A percentile compares a stretch with the other conserved stretches of the same genome.
phyloP scores from a whole-genome alignment of 2,329 filamentous ascomycete genomes.

The Exophiala lecanii-corni region DNA sequence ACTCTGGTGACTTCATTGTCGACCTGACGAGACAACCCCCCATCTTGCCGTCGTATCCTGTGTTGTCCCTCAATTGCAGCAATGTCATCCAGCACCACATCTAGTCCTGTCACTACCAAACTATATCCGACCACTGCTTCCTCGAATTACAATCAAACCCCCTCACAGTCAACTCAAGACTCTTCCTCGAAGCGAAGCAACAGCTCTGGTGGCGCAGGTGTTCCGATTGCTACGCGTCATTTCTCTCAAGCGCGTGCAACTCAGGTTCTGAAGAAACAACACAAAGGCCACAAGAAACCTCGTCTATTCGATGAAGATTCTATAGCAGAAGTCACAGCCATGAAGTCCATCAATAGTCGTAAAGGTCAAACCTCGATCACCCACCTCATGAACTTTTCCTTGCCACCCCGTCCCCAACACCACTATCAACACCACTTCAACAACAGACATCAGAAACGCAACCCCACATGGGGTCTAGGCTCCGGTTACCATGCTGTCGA shows the following conservation, averaged over 20 bases:
- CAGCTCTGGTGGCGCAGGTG: constrained; percentile 38
- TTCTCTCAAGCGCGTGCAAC: constrained; percentile 56
- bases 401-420: constrained; percentile 66
- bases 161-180: constrained; percentile 10
- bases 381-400: constrained; percentile 86
- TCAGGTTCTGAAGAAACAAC: constrained; percentile 73
- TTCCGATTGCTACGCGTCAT: constrained; percentile 35
- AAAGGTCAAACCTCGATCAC: constrained; percentile 96
- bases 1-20: constrained; percentile 21
- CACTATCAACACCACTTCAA: constrained; percentile 49
- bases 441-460: constrained; percentile 59
- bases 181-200: constrained; percentile 33
- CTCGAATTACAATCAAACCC: constrained; percentile 20
- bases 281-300: constrained; percentile 75
- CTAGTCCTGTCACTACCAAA: constrained; percentile 18
- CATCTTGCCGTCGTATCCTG: constrained; percentile 5
- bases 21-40: constrained; percentile 19
- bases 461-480: constrained; percentile 76
- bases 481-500: constrained; percentile 87
- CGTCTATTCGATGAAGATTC: constrained; percentile 75
- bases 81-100: constrained; percentile 26
- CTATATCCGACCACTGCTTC: constrained; percentile 14
- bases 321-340: constrained; percentile 70
- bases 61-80: constrained; percentile 10
- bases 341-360: constrained; percentile 62